Conservation (phyloP, 192 early-diverging fungal genomes). For the Coemansia sp. region DNA sequence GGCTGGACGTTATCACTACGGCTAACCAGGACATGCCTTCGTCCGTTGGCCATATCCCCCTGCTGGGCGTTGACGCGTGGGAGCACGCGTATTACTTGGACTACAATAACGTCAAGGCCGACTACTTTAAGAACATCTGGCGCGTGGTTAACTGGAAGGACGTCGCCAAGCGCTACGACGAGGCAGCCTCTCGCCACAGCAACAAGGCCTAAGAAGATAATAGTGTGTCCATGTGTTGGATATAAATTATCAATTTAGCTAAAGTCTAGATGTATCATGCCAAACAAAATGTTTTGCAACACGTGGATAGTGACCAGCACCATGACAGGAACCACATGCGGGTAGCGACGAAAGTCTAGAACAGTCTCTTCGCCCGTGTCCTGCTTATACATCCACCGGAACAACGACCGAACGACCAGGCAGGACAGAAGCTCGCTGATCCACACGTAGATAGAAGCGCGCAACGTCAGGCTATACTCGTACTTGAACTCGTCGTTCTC, state of each 20-base stretch:
- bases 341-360: slow-evolving; percentile 68
- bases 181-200: slow-evolving; percentile 48
- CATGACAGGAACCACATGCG: slow-evolving; percentile 68
- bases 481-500: slow-evolving; percentile 59
- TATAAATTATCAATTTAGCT: slow-evolving; percentile 21
- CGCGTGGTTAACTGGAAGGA: slow-evolving; percentile 98
- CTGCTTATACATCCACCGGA: slow-evolving; percentile 59
- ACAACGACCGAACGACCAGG: slow-evolving; percentile 65
- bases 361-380: slow-evolving; percentile 67
- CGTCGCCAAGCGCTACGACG: slow-evolving; percentile 83
- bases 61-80: slow-evolving; percentile 95
- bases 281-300: slow-evolving; percentile 71
- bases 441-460: slow-evolving; percentile 68
- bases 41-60: slow-evolving; percentile 69
- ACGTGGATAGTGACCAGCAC: slow-evolving; percentile 74
- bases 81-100: slow-evolving; percentile 98
- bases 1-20: slow-evolving; percentile 85
- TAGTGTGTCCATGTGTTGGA: too few relatives aligned
- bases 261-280: slow-evolving; percentile 64
- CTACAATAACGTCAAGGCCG: slow-evolving; percentile 97
- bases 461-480: slow-evolving; percentile 61
- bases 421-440: slow-evolving; percentile 66
- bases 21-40: slow-evolving; percentile 81
- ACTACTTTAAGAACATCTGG: slow-evolving; percentile 96
- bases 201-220: neutral